Percentiles rank a stretch among this genome's conserved stretches.
Conservation (phyloP, 1,284 basidiomycete species). For the Microbotryum scabiosae region DNA sequence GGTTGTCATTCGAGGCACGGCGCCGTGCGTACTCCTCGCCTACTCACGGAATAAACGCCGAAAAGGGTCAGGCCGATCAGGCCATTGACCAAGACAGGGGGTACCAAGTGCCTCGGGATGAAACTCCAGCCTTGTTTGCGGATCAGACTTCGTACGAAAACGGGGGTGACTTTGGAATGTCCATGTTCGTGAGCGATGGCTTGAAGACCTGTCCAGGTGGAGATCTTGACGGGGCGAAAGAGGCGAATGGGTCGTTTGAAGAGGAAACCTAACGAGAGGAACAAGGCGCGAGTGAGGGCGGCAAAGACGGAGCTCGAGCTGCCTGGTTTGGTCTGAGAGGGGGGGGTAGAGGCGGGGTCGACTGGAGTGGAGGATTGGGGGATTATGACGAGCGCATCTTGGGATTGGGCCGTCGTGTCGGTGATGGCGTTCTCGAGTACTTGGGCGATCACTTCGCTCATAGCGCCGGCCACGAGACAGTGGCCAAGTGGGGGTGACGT, state of each 20-base stretch:
- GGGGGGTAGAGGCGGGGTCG: too few relatives aligned
- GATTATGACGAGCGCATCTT: too few relatives aligned
- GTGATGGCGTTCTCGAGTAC: too few relatives aligned
- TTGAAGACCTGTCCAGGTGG: conserved; percentile 40
- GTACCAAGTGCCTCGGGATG: conserved; percentile 33
- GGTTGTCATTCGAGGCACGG: not conserved
- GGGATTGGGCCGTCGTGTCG: too few relatives aligned
- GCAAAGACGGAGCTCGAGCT: conserved; percentile 9
- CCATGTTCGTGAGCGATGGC: conserved; percentile 41
- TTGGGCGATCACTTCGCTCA: too few relatives aligned
- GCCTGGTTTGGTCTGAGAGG: too few relatives aligned
- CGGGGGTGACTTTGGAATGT: conserved; percentile 30
- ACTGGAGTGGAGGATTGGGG: too few relatives aligned
- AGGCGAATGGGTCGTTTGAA: conserved; percentile 41
- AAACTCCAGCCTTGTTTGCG: conserved; percentile 34
- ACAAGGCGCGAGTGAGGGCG: conserved; percentile 30
- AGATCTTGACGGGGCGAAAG: conserved; percentile 40
- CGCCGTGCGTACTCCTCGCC: not conserved
- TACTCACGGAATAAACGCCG: conserved; percentile 32
- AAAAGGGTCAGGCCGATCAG: conserved; percentile 41
- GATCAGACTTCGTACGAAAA: conserved; percentile 38
- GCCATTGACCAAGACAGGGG: conserved; percentile 40
- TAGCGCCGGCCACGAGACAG: too few relatives aligned
- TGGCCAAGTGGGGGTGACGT: too few relatives aligned
- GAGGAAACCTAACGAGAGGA: conserved; percentile 40